Evolutionary conservation across 129 eudicot genomes (phyloP).

Genomic region (Helianthus annuus): HanXRQr2.0-SUNRISE NC_035445.2:127703301-127703800

Average conservation of each 20-base stretch:
- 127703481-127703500: slow-evolving; percentile 57
- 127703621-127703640: slow-evolving; percentile 27
- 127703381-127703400: slow-evolving; percentile 32
- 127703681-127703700: slow-evolving; percentile 31
- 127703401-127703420: not conserved
- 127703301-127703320: not conserved
- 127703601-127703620: slow-evolving; percentile 24
- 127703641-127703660: slow-evolving; percentile 27
- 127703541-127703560: slow-evolving; percentile 41
- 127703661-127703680: slow-evolving; percentile 23
- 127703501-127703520: slow-evolving; percentile 59
- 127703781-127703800: slow-evolving; percentile 27
- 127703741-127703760: slow-evolving; percentile 52
- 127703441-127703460: slow-evolving; percentile 26
- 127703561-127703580: slow-evolving; percentile 18
- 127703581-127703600: slow-evolving; percentile 24
- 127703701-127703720: slow-evolving; percentile 19
- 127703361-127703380: not conserved
- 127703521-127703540: slow-evolving; percentile 48
- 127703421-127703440: slow-evolving; percentile 1
- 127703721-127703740: slow-evolving; percentile 42
- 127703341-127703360: slow-evolving; percentile 19
- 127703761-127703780: slow-evolving; percentile 60
- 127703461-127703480: slow-evolving; percentile 3
- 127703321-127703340: slow-evolving; percentile 31